Percentiles rank a stretch among this genome's conserved stretches.
phyloP scores from a whole-genome alignment of 371 early-diverging fungal genomes.

The Zychaea mexicana region DNA sequence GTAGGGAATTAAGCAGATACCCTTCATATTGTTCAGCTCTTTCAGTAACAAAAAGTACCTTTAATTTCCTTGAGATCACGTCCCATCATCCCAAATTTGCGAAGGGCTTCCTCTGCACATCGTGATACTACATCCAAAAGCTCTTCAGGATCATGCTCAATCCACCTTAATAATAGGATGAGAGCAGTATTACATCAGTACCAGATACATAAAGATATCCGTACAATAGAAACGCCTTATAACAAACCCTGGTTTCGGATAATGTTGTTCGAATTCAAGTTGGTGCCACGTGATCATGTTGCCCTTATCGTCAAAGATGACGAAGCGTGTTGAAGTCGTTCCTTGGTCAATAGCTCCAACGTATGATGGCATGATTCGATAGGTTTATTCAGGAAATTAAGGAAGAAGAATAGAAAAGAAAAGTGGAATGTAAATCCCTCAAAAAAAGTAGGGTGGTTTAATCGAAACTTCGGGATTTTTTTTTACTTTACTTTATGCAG shows the following conservation, averaged over 20 bases:
- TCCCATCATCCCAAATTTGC: constrained; percentile 66
- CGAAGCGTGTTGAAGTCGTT: constrained; percentile 88
- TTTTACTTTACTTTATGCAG: constrained; percentile 34
- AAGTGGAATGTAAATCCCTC: not conserved
- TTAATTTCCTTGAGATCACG: constrained; percentile 60
- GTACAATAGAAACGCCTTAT: too few relatives aligned
- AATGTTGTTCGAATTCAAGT: constrained; percentile 74
- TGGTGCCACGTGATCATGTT: constrained; percentile 75
- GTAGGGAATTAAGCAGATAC: too few relatives aligned
- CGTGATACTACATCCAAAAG: constrained; percentile 68
- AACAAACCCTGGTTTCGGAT: constrained; percentile 76
- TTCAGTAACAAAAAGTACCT: constrained; percentile 34
- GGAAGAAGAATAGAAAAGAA: not conserved
- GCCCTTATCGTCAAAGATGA: constrained; percentile 83
- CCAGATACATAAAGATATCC: too few relatives aligned
- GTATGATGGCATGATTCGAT: constrained; percentile 29
- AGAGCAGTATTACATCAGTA: too few relatives aligned
- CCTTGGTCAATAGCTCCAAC: constrained; percentile 94
- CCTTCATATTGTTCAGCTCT: not conserved
- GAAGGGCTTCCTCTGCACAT: constrained; percentile 69
- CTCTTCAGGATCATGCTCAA: constrained; percentile 83
- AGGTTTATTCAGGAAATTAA: not conserved
- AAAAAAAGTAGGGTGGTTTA: not conserved
- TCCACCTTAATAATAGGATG: constrained; percentile 62
- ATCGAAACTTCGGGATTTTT: not conserved